Conservation (phyloP, 805 yeast genomes). For the Yarrowia divulgata region DNA sequence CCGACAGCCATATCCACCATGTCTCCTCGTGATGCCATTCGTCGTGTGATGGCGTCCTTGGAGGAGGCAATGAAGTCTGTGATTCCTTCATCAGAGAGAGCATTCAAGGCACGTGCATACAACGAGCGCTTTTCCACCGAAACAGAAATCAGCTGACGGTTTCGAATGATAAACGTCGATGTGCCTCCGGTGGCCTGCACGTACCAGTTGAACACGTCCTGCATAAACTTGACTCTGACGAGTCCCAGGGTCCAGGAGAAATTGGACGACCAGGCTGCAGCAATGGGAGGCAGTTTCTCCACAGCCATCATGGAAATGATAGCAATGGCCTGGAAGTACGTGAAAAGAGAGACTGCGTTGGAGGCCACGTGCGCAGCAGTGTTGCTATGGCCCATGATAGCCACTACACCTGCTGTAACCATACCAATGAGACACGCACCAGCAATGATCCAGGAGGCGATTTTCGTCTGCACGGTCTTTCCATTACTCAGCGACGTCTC, state of each 20-base stretch:
- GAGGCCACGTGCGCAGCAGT: constrained; percentile 99
- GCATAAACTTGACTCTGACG: constrained; percentile 77
- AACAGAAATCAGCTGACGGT: constrained; percentile 71
- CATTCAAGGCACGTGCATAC: constrained; percentile 41
- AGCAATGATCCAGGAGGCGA: constrained; percentile 96
- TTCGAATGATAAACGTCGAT: constrained; percentile 74
- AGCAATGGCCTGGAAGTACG: constrained; percentile 93
- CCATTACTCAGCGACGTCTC: constrained; percentile 86
- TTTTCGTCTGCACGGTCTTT: constrained; percentile 90
- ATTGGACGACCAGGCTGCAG: constrained; percentile 97
- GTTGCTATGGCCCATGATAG: constrained; percentile 85
- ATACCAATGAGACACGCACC: constrained; percentile 89
- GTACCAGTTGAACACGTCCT: constrained; percentile 88
- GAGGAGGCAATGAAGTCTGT: constrained; percentile 19
- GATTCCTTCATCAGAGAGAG: constrained; percentile 35
- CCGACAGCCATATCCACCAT: constrained; percentile 20
- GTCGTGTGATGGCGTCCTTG: constrained; percentile 24
- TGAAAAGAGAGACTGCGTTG: constrained; percentile 88
- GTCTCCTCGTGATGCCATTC: constrained; percentile 33
- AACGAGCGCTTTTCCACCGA: constrained; percentile 65
- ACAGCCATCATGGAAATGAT: constrained; percentile 96
- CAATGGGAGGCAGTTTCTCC: constrained; percentile 90
- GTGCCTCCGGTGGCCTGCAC: constrained; percentile 93
- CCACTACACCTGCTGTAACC: constrained; percentile 83
- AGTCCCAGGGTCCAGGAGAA: constrained; percentile 97